A percentile compares a stretch with the other conserved stretches of the same genome.
Conservation (phyloP, 164 flowering plant species). For the Magnolia sinica region DNA sequence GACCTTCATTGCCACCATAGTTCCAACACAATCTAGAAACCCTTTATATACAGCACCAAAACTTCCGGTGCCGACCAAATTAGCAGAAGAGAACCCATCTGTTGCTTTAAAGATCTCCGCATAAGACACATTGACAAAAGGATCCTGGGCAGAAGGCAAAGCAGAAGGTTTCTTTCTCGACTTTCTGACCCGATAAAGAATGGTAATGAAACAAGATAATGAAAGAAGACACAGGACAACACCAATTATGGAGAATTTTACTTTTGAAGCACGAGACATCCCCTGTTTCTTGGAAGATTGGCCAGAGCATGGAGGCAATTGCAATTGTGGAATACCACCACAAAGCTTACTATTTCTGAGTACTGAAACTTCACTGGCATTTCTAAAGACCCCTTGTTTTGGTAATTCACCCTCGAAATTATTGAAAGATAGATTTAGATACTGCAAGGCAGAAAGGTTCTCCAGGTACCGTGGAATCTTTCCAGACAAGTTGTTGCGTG, state of each 20-base stretch:
- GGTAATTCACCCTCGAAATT: constrained; percentile 29
- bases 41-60: background rate
- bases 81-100: constrained; percentile 19
- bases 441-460: background rate
- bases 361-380: constrained; percentile 15
- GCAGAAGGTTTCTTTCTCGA: background rate
- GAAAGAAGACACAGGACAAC: background rate
- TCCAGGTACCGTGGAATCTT: constrained; percentile 23
- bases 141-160: background rate
- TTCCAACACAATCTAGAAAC: background rate
- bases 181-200: background rate
- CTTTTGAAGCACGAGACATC: background rate
- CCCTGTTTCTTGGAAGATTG: background rate
- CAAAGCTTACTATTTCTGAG: constrained; percentile 25
- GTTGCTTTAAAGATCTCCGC: constrained; percentile 19
- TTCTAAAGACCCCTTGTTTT: constrained; percentile 19
- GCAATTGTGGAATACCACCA: constrained; percentile 17
- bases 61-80: constrained; percentile 26
- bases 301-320: constrained; percentile 16
- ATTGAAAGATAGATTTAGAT: constrained; percentile 29
- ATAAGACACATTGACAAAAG: constrained; percentile 13
- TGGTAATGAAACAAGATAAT: background rate
- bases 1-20: background rate
- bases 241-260: constrained; percentile 3
- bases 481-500: constrained; percentile 31